Evolutionary conservation across 768 basidiomycete genomes (phyloP), one percentile per base, ranked within the genome.

Genomic region (Cystofilobasidium bisporidii): DNA sequence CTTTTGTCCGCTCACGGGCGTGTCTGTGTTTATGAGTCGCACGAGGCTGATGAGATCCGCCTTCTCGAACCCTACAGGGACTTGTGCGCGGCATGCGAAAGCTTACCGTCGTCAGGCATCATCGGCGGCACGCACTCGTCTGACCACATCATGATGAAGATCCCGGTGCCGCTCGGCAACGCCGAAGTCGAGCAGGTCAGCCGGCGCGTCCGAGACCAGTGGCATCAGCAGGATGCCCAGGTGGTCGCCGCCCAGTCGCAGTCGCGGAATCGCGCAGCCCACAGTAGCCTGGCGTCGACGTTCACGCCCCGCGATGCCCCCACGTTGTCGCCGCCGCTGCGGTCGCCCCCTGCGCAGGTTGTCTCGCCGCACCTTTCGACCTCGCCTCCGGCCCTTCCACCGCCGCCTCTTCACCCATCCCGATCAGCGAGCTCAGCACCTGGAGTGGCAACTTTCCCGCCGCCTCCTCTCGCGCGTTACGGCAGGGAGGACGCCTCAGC

Each of bases 61-160:
- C 15, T 53, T 47, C 15, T 47, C 24, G 17, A 4, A 15, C 33
- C 43, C 32, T 45, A 36, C 62, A 75, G 75, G 75, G 77, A 78
- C 65, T 70, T 78, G 3, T 78, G 77, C 55, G 72, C 72, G 9
- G 74, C 75, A 53, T 78, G 77, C 63, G 76, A 77, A 59, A 72
- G 72, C 18, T 64, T 73, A 6, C 67, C 47, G 22, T 45, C 41
- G 20, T 4, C 60, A 9, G 24, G 26, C 36, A 2, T 26, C 17
- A 4, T 26, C 60, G 45, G 65, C 55, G 43, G 60, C 64, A 33
- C 72, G 72, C 6, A 70, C 71, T 10, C 77, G 77, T 63, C 72
- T 2, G 75, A 77, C 38, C 92, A 97, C 74, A 91, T 94, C 71
- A 83, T 94, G 82, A 89, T 97, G 77, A 97, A 97, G 84, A 91